These are phyloP conservation scores for Nannizziopsis barbatae DNA, from an alignment of 2,329 filamentous ascomycete genomes.

Conservation along the genomic window DNA sequence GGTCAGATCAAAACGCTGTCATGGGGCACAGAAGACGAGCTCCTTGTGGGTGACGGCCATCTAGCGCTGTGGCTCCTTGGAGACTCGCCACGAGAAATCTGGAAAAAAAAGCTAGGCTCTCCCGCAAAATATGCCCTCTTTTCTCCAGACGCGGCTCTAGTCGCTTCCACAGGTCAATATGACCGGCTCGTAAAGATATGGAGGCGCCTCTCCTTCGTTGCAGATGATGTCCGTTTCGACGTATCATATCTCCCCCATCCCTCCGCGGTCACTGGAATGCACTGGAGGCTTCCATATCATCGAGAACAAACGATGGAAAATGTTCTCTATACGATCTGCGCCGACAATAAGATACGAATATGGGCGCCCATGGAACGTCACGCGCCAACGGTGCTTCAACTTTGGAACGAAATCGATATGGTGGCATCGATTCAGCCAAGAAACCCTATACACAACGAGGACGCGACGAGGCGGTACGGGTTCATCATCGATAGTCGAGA, in stretches of 20 bases:
- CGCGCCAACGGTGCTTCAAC: slow-evolving; percentile 54
- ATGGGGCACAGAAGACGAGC: slow-evolving; percentile 78
- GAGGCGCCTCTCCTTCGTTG: slow-evolving; percentile 74
- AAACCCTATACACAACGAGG: slow-evolving; percentile 30
- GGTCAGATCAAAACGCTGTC: slow-evolving; percentile 52
- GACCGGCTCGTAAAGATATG: slow-evolving; percentile 87
- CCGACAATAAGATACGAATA: slow-evolving; percentile 66
- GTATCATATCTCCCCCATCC: slow-evolving; percentile 84
- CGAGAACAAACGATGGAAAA: slow-evolving; percentile 70
- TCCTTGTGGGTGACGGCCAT: slow-evolving; percentile 61
- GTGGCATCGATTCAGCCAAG: slow-evolving; percentile 55
- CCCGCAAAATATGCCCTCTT: slow-evolving; percentile 62
- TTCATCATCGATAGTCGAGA: slow-evolving; percentile 76
- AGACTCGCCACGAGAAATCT: slow-evolving; percentile 43
- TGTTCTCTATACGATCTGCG: slow-evolving; percentile 78
- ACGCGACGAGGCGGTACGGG: slow-evolving; percentile 49
- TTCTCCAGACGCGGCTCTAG: slow-evolving; percentile 76
- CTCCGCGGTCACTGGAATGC: slow-evolving; percentile 62
- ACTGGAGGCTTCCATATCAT: slow-evolving; percentile 74
- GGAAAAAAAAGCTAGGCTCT: slow-evolving; percentile 64
- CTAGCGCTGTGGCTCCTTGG: slow-evolving; percentile 58
- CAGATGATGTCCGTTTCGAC: slow-evolving; percentile 76
- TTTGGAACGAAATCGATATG: slow-evolving; percentile 75
- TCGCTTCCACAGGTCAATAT: slow-evolving; percentile 66
- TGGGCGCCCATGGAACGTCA: slow-evolving; percentile 71